phyloP scores from a whole-genome alignment of 2,329 filamentous ascomycete species.

The Boeremia exigua region DNA sequence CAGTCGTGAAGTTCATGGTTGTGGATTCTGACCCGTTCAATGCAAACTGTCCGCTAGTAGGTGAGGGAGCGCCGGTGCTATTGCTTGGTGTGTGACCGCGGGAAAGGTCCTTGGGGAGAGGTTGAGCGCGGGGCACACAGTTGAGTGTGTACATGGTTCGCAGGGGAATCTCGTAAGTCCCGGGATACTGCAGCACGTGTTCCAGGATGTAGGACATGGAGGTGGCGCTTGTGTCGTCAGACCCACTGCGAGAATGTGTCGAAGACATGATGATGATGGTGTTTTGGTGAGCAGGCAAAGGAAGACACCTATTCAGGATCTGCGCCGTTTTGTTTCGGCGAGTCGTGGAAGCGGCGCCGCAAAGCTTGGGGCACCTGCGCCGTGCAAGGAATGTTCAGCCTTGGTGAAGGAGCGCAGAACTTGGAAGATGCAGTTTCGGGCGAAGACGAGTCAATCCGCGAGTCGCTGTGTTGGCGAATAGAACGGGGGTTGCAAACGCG shows the following conservation, averaged over 20 bases:
- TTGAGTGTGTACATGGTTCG: constrained; percentile 73
- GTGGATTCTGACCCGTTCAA: constrained; percentile 45
- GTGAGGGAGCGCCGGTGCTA: constrained; percentile 46
- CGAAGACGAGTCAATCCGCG: constrained; percentile 22
- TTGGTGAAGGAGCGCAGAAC: constrained; percentile 4
- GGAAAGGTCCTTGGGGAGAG: constrained; percentile 38
- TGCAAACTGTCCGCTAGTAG: constrained; percentile 36
- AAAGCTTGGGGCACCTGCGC: constrained; percentile 14
- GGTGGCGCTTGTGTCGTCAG: constrained; percentile 44
- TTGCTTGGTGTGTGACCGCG: constrained; percentile 46
- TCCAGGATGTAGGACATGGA: constrained; percentile 48
- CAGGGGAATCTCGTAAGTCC: constrained; percentile 69
- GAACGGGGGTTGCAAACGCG: constrained; percentile 22
- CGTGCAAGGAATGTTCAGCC: constrained; percentile 1
- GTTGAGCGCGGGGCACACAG: constrained; percentile 59
- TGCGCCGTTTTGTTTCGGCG: constrained; percentile 17
- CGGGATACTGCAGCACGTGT: constrained; percentile 64
- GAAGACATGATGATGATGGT: constrained; percentile 35
- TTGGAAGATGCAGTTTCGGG: constrained; percentile 6
- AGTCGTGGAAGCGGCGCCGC: constrained; percentile 13
- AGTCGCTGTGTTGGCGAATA: constrained; percentile 11
- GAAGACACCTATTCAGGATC: constrained; percentile 2
- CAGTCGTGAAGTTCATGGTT: constrained; percentile 57
- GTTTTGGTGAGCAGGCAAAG: not conserved
- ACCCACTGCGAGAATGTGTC: constrained; percentile 47